phyloP scores from a whole-genome alignment of 2,329 filamentous ascomycete species.

The Keithomyces neogunnii region DNA sequence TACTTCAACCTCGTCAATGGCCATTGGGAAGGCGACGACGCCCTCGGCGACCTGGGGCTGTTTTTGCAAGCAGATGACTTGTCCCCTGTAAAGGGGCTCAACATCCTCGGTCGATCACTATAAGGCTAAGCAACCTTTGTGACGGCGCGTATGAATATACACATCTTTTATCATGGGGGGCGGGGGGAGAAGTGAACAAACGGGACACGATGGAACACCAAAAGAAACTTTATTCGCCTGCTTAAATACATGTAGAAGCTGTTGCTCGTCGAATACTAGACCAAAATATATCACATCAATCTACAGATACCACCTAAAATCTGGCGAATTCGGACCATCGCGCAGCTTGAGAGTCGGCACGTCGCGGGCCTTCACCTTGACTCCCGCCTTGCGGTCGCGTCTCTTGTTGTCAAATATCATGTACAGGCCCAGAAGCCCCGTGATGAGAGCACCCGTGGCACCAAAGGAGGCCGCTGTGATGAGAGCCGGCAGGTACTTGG shows the following conservation, averaged over 20 bases:
- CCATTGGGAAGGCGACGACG: slow-evolving; percentile 27
- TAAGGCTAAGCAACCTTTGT: slow-evolving; percentile 2
- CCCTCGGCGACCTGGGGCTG: slow-evolving; percentile 23
- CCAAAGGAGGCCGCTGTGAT: slow-evolving; percentile 59
- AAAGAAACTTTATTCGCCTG: background rate
- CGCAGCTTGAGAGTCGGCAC: slow-evolving; percentile 40
- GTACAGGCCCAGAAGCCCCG: slow-evolving; percentile 45
- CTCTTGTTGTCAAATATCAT: slow-evolving; percentile 51
- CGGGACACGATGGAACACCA: background rate
- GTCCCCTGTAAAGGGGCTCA: slow-evolving; percentile 19
- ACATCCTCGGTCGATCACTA: slow-evolving; percentile 20
- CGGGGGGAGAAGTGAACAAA: too few relatives aligned
- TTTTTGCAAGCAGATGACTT: slow-evolving; percentile 24
- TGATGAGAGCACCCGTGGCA: slow-evolving; percentile 47
- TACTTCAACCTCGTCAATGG: slow-evolving; percentile 26
- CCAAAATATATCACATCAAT: background rate
- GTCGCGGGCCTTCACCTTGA: slow-evolving; percentile 34
- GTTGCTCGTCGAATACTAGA: background rate
- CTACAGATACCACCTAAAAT: slow-evolving; percentile 44
- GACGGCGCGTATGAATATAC: too few relatives aligned
- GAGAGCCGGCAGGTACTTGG: slow-evolving; percentile 58
- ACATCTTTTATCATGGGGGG: too few relatives aligned
- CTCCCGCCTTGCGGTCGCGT: slow-evolving; percentile 43
- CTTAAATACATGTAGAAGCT: background rate
- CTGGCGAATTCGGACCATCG: slow-evolving; percentile 36